Evolutionary conservation across 495 filamentous ascomycete species (phyloP).

Genomic region (Trichocladium uniseriatum): DNA sequence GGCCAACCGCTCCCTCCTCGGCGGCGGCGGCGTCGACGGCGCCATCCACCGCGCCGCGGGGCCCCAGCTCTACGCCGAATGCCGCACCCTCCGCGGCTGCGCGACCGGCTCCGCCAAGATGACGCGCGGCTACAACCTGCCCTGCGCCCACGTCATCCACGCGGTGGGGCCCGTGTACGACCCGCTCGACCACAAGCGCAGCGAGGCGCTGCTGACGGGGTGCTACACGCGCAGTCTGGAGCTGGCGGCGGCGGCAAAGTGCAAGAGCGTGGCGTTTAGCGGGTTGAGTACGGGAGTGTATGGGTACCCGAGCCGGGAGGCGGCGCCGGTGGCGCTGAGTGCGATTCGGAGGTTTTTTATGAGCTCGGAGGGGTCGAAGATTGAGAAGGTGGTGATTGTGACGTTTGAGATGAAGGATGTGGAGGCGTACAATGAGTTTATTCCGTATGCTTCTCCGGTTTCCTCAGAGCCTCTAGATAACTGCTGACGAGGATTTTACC

Average conservation of each 20-base stretch:
- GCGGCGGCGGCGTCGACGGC: slow-evolving; percentile 81
- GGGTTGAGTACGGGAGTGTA: slow-evolving; percentile 83
- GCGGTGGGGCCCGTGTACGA: slow-evolving; percentile 82
- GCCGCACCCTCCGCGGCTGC: slow-evolving; percentile 58
- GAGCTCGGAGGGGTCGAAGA: slow-evolving; percentile 39
- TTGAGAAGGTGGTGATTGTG: slow-evolving; percentile 73
- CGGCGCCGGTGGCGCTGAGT: slow-evolving; percentile 56
- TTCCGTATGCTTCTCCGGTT: slow-evolving; percentile 55
- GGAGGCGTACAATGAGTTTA: slow-evolving; percentile 51
- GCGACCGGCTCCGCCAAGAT: slow-evolving; percentile 74
- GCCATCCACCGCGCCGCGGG: slow-evolving; percentile 85
- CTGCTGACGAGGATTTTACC: not conserved
- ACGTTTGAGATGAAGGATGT: slow-evolving; percentile 73
- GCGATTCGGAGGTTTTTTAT: slow-evolving; percentile 65
- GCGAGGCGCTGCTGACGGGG: slow-evolving; percentile 45
- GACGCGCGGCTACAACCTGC: slow-evolving; percentile 66
- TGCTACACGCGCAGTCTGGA: slow-evolving; percentile 74
- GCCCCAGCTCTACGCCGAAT: slow-evolving; percentile 55
- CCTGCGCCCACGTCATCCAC: slow-evolving; percentile 73
- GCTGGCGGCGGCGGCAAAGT: slow-evolving; percentile 54
- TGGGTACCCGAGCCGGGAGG: slow-evolving; percentile 69
- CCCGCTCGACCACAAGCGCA: slow-evolving; percentile 25
- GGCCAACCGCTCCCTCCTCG: slow-evolving; percentile 68
- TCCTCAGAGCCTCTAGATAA: too few relatives aligned
- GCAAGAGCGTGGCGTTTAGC: slow-evolving; percentile 70